A percentile compares a stretch with the other conserved stretches of the same genome.
phyloP scores from a whole-genome alignment of 2,329 filamentous ascomycete genomes.

The Pseudocercospora ulei region DNA sequence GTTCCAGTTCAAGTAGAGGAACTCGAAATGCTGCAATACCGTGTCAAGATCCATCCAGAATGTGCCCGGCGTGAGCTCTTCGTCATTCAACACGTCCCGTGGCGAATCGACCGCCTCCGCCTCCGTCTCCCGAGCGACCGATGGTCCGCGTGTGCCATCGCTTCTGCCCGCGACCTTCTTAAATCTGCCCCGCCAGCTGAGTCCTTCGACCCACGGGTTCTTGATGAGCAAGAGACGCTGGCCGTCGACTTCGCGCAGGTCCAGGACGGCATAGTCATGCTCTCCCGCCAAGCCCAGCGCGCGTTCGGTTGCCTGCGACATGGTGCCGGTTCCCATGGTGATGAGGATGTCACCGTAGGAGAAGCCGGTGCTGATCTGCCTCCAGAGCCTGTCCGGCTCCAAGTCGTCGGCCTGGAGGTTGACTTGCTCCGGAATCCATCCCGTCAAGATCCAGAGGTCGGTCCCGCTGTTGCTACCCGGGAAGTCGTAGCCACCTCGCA shows the following conservation, averaged over 20 bases:
- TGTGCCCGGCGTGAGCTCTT: constrained; percentile 53
- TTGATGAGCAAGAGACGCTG: constrained; percentile 70
- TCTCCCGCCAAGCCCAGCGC: constrained; percentile 74
- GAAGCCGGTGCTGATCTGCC: constrained; percentile 63
- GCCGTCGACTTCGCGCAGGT: constrained; percentile 57
- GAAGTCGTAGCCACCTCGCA: constrained; percentile 93
- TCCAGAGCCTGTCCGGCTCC: constrained; percentile 67
- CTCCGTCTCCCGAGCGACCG: constrained; percentile 27
- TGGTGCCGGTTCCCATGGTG: constrained; percentile 78
- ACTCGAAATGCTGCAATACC: constrained; percentile 84
- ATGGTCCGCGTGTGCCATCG: constrained; percentile 8
- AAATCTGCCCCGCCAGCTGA: constrained; percentile 54
- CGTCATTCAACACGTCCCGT: constrained; percentile 34
- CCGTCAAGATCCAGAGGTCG: constrained; percentile 82
- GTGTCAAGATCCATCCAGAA: constrained; percentile 91
- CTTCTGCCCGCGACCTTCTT: constrained; percentile 26
- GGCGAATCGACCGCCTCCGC: constrained; percentile 28
- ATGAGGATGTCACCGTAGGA: constrained; percentile 70
- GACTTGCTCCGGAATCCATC: constrained; percentile 94
- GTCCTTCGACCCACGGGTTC: constrained; percentile 87
- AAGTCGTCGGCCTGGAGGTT: constrained; percentile 81
- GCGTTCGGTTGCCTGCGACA: constrained; percentile 66
- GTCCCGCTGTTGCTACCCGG: constrained; percentile 95
- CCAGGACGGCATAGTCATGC: constrained; percentile 87
- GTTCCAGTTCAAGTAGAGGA: constrained; percentile 96